Evolutionary conservation across 768 basidiomycete genomes (phyloP), one percentile per base, ranked within the genome.

Genomic region (Hypholoma fasciculare): DNA sequence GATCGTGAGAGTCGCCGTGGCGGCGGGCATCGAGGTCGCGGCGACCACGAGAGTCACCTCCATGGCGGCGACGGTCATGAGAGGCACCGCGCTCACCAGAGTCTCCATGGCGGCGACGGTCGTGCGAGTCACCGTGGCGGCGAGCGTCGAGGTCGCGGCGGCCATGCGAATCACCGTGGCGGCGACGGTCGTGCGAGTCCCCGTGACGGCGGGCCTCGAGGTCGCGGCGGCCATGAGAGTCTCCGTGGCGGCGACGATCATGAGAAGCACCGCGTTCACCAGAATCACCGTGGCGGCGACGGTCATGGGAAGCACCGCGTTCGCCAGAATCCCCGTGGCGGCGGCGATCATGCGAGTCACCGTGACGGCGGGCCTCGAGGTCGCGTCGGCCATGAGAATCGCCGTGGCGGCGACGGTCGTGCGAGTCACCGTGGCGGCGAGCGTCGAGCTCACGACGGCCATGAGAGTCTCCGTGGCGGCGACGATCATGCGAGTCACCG

Each of bases 371-470:
- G 20, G 54, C 54, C 11, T 59, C 61, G 13, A 62, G 42, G 13
- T 39, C 57, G 16, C 61, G 57, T 14, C 57, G 38, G 12, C 52
- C 48, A 27, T 51, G 57, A 44, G 60, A 61, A 36, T 58, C 61
- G 12, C 61, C 61, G 50, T 58, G 61, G 14, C 57, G 49, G 57
- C 61, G 61, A 2, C 54, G 17, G 14, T 48, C 56, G 42, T 61
- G 60, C 20, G 59, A 49, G n/a, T 58, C 56, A 6, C 60, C 60
- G 38, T 64, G 63, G 12, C 60, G 54, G 57, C 63, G 61, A n/a
- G n/a, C n/a, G n/a, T n/a, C n/a, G n/a, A n/a, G n/a, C n/a, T n/a
- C n/a, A n/a, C n/a, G n/a, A n/a, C n/a, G n/a, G n/a, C n/a, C n/a
- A n/a, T n/a, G n/a, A n/a, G 23, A 23, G 4, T 54, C 58, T 9